These are phyloP conservation scores for Hypoxylon sp. DNA, from an alignment of 2,329 filamentous ascomycete species.

Conservation along the genomic window DNA sequence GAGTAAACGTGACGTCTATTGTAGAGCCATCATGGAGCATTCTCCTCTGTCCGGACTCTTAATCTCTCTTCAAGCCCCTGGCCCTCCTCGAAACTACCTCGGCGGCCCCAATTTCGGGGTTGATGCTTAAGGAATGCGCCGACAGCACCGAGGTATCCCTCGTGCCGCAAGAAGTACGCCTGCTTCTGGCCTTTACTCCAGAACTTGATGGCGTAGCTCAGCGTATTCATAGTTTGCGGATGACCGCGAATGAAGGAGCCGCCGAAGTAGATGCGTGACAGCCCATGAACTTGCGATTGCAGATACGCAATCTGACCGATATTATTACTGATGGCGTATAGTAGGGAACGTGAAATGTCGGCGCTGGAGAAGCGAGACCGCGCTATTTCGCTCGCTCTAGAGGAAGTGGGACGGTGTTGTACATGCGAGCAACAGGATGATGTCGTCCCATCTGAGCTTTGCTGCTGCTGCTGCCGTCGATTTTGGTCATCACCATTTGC, in stretches of 20 bases:
- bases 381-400: conserved; percentile 51
- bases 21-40: conserved; percentile 15
- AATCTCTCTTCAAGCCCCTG: conserved; percentile 53
- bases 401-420: conserved; percentile 36
- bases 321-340: conserved; percentile 98
- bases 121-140: conserved; percentile 94
- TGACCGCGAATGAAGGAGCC: conserved; percentile 97
- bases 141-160: conserved; percentile 94
- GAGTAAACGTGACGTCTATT: background rate
- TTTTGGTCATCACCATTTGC: conserved; percentile 64
- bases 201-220: conserved; percentile 97
- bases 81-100: conserved; percentile 78
- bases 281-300: conserved; percentile 93
- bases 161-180: conserved; percentile 94
- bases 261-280: conserved; percentile 96
- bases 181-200: conserved; percentile 96
- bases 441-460: conserved; percentile 35
- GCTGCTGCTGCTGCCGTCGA: conserved; percentile 36
- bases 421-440: conserved; percentile 31
- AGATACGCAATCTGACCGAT: conserved; percentile 98
- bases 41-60: conserved; percentile 38
- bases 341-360: conserved; percentile 90
- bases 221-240: conserved; percentile 96
- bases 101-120: conserved; percentile 89
- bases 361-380: conserved; percentile 77